phyloP scores from a whole-genome alignment of 1,284 basidiomycete species.

The Wolfiporia cocos region DNA sequence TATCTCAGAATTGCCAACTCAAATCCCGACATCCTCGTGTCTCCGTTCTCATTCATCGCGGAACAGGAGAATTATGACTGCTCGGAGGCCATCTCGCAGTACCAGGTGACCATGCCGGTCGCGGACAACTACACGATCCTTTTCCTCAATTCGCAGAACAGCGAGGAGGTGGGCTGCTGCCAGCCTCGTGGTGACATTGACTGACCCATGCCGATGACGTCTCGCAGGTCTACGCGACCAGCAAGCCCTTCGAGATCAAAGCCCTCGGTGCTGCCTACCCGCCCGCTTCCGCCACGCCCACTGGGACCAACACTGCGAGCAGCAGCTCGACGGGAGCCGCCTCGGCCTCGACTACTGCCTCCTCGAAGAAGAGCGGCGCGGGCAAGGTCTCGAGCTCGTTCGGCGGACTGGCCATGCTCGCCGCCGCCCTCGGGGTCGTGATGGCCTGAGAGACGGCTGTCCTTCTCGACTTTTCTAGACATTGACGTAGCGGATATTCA shows the following conservation, averaged over 20 bases:
- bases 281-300: conserved; percentile 31
- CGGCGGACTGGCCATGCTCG: background rate
- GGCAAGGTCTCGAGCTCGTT: background rate
- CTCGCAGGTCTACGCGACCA: conserved; percentile 56
- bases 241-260: conserved; percentile 64
- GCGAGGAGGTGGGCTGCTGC: conserved; percentile 38
- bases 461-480: no score
- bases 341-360: conserved; percentile 6
- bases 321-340: conserved; percentile 15
- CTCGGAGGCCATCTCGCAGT: conserved; percentile 45
- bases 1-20: conserved; percentile 35
- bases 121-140: conserved; percentile 50
- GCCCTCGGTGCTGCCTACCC: conserved; percentile 58
- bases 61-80: conserved; percentile 53
- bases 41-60: conserved; percentile 39
- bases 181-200: background rate
- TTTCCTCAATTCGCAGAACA: conserved; percentile 54
- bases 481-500: no score
- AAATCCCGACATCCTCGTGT: conserved; percentile 26
- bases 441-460: no score
- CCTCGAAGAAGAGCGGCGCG: background rate
- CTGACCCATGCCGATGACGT: conserved; percentile 5
- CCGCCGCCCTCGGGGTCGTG: background rate
- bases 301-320: conserved; percentile 19
- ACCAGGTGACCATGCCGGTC: conserved; percentile 36